Percentiles rank a stretch among this genome's conserved stretches.
phyloP scores from a whole-genome alignment of 1,284 basidiomycete genomes.

The Papiliotrema terrestris region DNA sequence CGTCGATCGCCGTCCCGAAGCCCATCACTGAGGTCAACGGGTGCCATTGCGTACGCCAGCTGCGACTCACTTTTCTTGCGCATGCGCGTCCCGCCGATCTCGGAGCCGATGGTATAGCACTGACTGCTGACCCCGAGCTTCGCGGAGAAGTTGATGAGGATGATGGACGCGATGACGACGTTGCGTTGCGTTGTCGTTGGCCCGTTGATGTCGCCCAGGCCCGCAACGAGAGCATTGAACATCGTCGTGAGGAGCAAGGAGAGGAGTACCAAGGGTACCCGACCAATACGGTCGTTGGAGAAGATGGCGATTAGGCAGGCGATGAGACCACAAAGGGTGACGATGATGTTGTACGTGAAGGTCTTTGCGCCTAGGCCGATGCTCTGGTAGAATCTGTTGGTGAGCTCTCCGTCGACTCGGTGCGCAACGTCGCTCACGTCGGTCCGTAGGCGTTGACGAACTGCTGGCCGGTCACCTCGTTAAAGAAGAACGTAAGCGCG shows the following conservation, averaged over 20 bases:
- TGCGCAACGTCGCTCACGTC: not conserved
- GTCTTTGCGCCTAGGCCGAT: not conserved
- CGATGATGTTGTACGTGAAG: constrained; percentile 4
- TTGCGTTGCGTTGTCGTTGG: not conserved
- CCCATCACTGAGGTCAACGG: not conserved
- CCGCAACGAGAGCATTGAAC: not conserved
- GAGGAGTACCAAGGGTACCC: not conserved
- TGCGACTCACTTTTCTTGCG: not conserved
- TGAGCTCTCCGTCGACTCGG: too few relatives aligned
- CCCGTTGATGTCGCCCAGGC: not conserved
- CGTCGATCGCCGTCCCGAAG: not conserved
- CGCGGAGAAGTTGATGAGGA: not conserved
- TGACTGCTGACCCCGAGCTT: not conserved
- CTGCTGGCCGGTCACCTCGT: constrained; percentile 13
- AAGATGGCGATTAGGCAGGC: constrained; percentile 5
- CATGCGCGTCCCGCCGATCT: constrained; percentile 5
- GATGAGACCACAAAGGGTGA: constrained; percentile 2
- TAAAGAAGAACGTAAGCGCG: constrained; percentile 9
- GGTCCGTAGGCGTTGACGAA: constrained; percentile 2
- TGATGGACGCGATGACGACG: not conserved
- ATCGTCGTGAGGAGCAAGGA: not conserved
- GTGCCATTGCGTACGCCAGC: too few relatives aligned
- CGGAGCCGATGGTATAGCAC: not conserved
- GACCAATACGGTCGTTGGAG: constrained; percentile 6
- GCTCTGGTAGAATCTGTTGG: not conserved